Evolutionary conservation across 495 filamentous ascomycete species (phyloP).

Genomic region (Penicillium paradoxum): DNA sequence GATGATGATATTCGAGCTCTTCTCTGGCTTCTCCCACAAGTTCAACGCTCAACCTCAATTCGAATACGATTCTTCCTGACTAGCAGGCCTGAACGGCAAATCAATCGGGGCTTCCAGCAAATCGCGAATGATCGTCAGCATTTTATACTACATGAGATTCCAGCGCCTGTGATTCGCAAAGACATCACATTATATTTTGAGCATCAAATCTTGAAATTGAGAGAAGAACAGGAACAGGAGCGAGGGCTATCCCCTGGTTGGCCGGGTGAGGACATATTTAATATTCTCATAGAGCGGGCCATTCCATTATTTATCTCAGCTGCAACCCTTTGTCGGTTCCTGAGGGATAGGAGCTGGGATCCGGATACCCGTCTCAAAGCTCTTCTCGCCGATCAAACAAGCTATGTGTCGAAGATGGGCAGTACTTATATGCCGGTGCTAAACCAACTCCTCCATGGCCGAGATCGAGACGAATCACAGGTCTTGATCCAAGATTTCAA

Average conservation of each 20-base stretch:
- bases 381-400: constrained; percentile 15
- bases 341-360: constrained; percentile 14
- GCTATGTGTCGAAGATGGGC: constrained; percentile 16
- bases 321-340: constrained; percentile 27
- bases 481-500: constrained; percentile 19
- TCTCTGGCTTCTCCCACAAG: constrained; percentile 25
- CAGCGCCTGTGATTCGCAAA: constrained; percentile 18
- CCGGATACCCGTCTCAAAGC: constrained; percentile 13
- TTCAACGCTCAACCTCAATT: background rate
- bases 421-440: constrained; percentile 29
- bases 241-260: constrained; percentile 23
- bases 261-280: constrained; percentile 28
- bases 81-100: constrained; percentile 43
- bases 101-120: constrained; percentile 26
- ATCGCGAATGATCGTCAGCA: background rate
- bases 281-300: constrained; percentile 15
- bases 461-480: constrained; percentile 3
- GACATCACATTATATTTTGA: constrained; percentile 28
- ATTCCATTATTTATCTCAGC: constrained; percentile 32
- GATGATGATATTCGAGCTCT: background rate
- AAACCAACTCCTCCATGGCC: constrained; percentile 16
- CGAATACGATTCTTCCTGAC: constrained; percentile 26
- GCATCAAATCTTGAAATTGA: constrained; percentile 11
- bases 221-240: background rate
- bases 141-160: constrained; percentile 16